Percentiles rank a stretch among this genome's conserved stretches.
These are phyloP conservation scores for Wickerhamomyces rabaulensis DNA, from an alignment of 805 yeast species.

Conservation along the genomic window DNA sequence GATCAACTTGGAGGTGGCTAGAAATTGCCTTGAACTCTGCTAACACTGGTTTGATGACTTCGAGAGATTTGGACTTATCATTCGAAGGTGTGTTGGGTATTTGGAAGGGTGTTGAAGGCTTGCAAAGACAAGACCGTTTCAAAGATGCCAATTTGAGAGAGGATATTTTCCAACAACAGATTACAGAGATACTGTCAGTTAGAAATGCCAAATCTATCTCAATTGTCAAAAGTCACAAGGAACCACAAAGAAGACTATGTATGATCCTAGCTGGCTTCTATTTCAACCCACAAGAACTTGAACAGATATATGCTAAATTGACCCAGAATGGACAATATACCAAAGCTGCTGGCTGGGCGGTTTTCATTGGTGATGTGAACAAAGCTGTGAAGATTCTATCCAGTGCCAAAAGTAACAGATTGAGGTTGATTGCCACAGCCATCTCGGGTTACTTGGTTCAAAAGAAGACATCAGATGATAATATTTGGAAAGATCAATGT, in stretches of 20 bases:
- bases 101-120: constrained; percentile 71
- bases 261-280: constrained; percentile 90
- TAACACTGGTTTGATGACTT: constrained; percentile 59
- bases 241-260: constrained; percentile 70
- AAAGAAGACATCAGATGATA: constrained; percentile 36
- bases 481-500: constrained; percentile 90
- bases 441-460: constrained; percentile 84
- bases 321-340: constrained; percentile 59
- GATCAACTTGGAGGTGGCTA: constrained; percentile 92
- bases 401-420: constrained; percentile 62
- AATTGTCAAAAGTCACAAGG: constrained; percentile 41
- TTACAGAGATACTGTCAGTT: constrained; percentile 28
- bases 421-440: constrained; percentile 84
- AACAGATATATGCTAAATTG: constrained; percentile 55
- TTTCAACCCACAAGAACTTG: constrained; percentile 68
- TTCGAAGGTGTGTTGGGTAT: constrained; percentile 85
- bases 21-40: constrained; percentile 63
- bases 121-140: constrained; percentile 44
- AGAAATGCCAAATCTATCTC: constrained; percentile 25
- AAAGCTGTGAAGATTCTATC: constrained; percentile 78
- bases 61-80: constrained; percentile 72
- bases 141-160: constrained; percentile 17
- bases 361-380: constrained; percentile 83
- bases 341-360: constrained; percentile 98
- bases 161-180: constrained; percentile 16